Percentiles rank a stretch among this genome's conserved stretches.
Conservation (phyloP, 208 protist species). For the Trypanosoma vivax region DNA sequence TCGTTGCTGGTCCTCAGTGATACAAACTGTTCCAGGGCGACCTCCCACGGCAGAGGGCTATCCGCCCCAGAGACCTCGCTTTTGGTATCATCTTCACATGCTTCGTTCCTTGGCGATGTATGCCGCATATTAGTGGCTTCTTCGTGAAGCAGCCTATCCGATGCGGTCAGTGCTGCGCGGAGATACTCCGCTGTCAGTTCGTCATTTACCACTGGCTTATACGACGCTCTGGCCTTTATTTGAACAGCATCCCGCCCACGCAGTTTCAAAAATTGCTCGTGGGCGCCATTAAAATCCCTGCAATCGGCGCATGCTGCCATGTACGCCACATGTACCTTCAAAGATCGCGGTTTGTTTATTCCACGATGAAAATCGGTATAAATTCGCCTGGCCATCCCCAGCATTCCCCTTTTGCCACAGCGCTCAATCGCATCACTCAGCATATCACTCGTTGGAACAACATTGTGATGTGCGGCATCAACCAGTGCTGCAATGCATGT, state of each 20-base stretch:
- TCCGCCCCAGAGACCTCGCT: background rate
- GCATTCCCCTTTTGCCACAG: constrained; percentile 37
- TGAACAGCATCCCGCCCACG: constrained; percentile 24
- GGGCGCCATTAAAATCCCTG: constrained; percentile 42
- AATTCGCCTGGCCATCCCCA: constrained; percentile 29
- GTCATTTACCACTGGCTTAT: constrained; percentile 44
- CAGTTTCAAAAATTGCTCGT: constrained; percentile 29
- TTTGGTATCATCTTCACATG: background rate
- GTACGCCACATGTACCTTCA: constrained; percentile 45
- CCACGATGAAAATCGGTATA: constrained; percentile 45
- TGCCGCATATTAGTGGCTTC: background rate
- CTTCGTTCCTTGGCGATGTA: background rate
- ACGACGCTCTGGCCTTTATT: constrained; percentile 16
- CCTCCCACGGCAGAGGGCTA: constrained; percentile 22
- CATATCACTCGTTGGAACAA: constrained; percentile 36
- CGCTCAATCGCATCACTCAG: constrained; percentile 46
- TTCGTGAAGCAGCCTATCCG: background rate
- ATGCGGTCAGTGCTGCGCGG: constrained; percentile 38
- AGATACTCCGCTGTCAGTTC: constrained; percentile 62
- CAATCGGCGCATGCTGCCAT: constrained; percentile 52
- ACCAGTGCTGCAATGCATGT: constrained; percentile 34
- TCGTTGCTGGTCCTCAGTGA: constrained; percentile 22
- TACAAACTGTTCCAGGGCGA: constrained; percentile 37
- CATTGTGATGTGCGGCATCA: constrained; percentile 38
- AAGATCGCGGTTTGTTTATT: constrained; percentile 31